Base-by-base conservation (phyloP, 192 early-diverging fungal genomes). In the Globomyces pollinis-pini region DNA sequence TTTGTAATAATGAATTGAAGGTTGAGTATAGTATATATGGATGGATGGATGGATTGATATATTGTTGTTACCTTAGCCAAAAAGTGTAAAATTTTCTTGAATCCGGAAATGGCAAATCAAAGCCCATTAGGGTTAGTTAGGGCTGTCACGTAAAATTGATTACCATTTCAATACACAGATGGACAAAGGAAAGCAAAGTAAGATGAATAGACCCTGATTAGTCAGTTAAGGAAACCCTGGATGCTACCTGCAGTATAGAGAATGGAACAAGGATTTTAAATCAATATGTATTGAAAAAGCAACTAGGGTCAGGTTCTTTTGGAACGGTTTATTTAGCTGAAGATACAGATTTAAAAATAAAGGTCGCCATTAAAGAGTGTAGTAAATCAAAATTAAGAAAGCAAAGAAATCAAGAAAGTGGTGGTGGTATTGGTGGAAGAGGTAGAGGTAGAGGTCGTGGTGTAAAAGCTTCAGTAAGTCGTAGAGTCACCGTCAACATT, bases 321-420 rank as follows among this genome's bases (percentile, higher is more conserved):
- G 96, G 96, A 24, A 89, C 83, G 3, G 96, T 99, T 1, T 82
- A 88, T 66, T 67, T 86, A 28, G 90, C 75, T 29, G 66, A 73
- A 38, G 81, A 90, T 68, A 74, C 61, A 20, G 60, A 65, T 15
- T 79, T 74, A 8, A 64, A 68, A 7, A 60, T 57, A 3, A 43
- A 75, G 62, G 89, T 91, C 72, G 95, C 95, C 15, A 84, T 96
- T 50, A 98, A 98, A 73, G 95, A 93, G 71, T 94, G 93, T 54
- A 83, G 81, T 71, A 96, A 95, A 63, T 75, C 87, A 15, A 83
- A 88, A 41, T 69, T 98, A 39, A 80, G 89, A 23, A 57, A 64
- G 28, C 63, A 53, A 31, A 85, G 86, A 45, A 78, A 80, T 41
- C 77, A 79, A 52, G n/a, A n/a, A n/a, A 78, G 80, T 70, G 23